Evolutionary conservation across 805 yeast genomes (phyloP).

Genomic region (Candida berthetii): DNA sequence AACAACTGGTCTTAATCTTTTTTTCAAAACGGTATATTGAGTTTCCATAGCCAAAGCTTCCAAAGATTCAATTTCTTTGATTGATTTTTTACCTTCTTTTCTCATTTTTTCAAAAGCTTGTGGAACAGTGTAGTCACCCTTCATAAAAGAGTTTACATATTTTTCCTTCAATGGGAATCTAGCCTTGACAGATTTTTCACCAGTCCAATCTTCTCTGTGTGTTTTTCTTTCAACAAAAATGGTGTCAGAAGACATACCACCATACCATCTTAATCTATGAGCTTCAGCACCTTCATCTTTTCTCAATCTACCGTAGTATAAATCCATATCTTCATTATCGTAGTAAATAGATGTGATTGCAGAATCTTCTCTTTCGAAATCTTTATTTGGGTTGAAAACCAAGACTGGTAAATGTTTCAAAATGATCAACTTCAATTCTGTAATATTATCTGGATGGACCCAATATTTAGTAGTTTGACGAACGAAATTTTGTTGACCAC

Average conservation of each 20-base stretch:
- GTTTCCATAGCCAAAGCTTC: constrained; percentile 91
- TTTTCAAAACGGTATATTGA: constrained; percentile 83
- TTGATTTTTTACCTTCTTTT: constrained; percentile 83
- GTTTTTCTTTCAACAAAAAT: constrained; percentile 96
- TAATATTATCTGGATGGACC: constrained; percentile 98
- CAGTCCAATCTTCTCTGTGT: constrained; percentile 99
- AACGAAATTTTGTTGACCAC: constrained; percentile 94
- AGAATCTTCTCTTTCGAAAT: constrained; percentile 88
- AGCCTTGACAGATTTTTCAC: constrained; percentile 98
- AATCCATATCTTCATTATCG: constrained; percentile 83
- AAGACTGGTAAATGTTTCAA: constrained; percentile 94
- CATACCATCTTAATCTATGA: constrained; percentile 97
- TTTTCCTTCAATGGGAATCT: constrained; percentile 90
- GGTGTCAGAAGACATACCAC: constrained; percentile 91
- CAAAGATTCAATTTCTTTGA: constrained; percentile 82
- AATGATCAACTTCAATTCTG: constrained; percentile 88
- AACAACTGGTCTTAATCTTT: constrained; percentile 86
- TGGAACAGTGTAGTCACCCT: constrained; percentile 79
- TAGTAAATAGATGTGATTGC: constrained; percentile 97
- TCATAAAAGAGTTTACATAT: constrained; percentile 76
- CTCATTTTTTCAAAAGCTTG: constrained; percentile 91
- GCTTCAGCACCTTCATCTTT: constrained; percentile 99
- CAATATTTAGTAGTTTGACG: constrained; percentile 98
- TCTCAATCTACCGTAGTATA: constrained; percentile 89
- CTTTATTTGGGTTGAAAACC: constrained; percentile 94